Percentiles rank a stretch among this genome's conserved stretches.
phyloP scores from a whole-genome alignment of 78 protist species.

The Dictyostelium brefeldianum region DNA sequence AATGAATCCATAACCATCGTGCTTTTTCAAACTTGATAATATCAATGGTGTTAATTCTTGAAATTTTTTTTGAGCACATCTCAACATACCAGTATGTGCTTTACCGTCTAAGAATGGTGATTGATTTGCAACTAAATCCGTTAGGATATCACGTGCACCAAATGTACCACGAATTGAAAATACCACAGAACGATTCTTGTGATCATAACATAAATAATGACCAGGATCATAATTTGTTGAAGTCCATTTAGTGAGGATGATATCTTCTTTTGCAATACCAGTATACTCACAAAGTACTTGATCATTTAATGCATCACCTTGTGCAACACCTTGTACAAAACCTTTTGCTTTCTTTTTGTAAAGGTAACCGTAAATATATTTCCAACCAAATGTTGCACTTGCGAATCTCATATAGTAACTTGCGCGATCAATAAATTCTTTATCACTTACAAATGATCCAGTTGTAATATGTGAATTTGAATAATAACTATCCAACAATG shows the following conservation, averaged over 20 bases:
- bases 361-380: slow-evolving; percentile 49
- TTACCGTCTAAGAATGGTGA: slow-evolving; percentile 33
- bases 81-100: slow-evolving; percentile 75
- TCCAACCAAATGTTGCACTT: slow-evolving; percentile 66
- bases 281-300: slow-evolving; percentile 50
- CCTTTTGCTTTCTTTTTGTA: slow-evolving; percentile 7
- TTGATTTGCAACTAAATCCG: slow-evolving; percentile 77
- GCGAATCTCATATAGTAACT: slow-evolving; percentile 54
- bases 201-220: slow-evolving; percentile 61
- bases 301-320: slow-evolving; percentile 49
- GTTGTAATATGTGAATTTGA: slow-evolving; percentile 48
- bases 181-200: slow-evolving; percentile 28
- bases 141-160: slow-evolving; percentile 66
- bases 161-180: slow-evolving; percentile 81
- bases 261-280: slow-evolving; percentile 51
- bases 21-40: neutral
- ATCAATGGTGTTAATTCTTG: slow-evolving; percentile 21
- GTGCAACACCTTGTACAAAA: slow-evolving; percentile 49
- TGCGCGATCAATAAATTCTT: slow-evolving; percentile 25
- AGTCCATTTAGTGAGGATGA: slow-evolving; percentile 30
- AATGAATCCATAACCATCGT: slow-evolving; percentile 29
- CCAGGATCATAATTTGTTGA: slow-evolving; percentile 73
- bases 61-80: slow-evolving; percentile 66
- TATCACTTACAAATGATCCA: slow-evolving; percentile 23
- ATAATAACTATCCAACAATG: slow-evolving; percentile 72